These are phyloP conservation scores for Cydonia oblonga DNA, from an alignment of 331 rosid species.

Conservation along the genomic window DNA sequence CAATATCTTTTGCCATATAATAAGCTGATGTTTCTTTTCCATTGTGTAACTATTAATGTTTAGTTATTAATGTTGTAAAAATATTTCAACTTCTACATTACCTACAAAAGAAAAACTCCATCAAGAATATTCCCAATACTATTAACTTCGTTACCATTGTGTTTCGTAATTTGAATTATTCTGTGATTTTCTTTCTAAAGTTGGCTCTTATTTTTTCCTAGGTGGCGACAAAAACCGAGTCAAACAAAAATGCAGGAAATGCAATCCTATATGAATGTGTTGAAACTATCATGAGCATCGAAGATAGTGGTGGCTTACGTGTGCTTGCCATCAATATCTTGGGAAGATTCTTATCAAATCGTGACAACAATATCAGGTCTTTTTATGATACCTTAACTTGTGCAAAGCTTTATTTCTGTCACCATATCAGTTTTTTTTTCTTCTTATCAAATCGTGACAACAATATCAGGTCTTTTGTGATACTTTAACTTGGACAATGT, in stretches of 20 bases:
- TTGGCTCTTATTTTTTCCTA: conserved; percentile 27
- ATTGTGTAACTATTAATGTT: not conserved
- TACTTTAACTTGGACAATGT: too few relatives aligned
- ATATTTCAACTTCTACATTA: not conserved
- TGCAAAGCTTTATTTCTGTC: not conserved
- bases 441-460: too few relatives aligned
- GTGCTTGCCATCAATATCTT: conserved; percentile 94
- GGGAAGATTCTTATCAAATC: conserved; percentile 96
- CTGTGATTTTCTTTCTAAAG: not conserved
- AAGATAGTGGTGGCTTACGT: conserved; percentile 94
- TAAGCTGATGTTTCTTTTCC: not conserved
- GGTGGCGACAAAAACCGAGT: conserved; percentile 99
- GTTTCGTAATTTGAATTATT: not conserved
- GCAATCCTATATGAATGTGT: conserved; percentile 94
- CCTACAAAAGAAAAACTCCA: not conserved
- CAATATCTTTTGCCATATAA: not conserved
- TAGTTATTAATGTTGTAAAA: not conserved
- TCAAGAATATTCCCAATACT: not conserved
- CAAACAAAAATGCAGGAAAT: conserved; percentile 95
- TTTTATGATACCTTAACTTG: not conserved
- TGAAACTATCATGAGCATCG: conserved; percentile 94
- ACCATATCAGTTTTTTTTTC: too few relatives aligned
- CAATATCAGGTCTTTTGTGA: too few relatives aligned
- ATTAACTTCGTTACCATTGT: not conserved
- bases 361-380: conserved; percentile 95